phyloP scores from a whole-genome alignment of 108 stramenopile species.

The Fragilaria crotonensis region DNA sequence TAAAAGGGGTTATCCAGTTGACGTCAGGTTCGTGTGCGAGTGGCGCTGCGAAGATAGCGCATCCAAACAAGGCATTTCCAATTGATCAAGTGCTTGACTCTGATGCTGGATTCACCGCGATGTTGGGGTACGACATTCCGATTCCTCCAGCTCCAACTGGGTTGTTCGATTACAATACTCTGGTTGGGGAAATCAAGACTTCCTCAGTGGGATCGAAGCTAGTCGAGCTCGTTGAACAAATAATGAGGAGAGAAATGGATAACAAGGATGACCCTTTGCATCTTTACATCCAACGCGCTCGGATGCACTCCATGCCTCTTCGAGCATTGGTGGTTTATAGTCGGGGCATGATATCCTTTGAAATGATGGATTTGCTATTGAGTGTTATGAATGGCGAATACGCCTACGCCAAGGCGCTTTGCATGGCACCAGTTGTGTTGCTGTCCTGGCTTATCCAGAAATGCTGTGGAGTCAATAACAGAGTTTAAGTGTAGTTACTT shows the following conservation, averaged over 20 bases:
- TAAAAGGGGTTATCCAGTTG: slow-evolving; percentile 11
- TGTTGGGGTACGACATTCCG: neutral
- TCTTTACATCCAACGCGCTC: neutral
- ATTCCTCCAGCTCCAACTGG: neutral
- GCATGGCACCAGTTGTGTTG: neutral
- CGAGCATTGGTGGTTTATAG: slow-evolving; percentile 31
- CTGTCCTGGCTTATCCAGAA: neutral
- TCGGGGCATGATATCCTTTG: slow-evolving; percentile 26
- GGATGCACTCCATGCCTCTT: slow-evolving; percentile 17
- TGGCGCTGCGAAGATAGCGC: slow-evolving; percentile 18
- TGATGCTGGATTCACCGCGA: neutral
- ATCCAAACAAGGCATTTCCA: neutral
- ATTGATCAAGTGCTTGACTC: neutral
- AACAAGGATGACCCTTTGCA: neutral
- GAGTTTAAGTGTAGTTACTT: too few relatives aligned
- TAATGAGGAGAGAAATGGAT: neutral
- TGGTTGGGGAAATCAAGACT: neutral
- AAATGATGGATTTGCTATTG: slow-evolving; percentile 32
- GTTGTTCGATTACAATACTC: neutral
- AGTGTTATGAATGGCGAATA: slow-evolving; percentile 24
- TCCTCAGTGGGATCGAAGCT: neutral
- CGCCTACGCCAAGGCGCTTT: slow-evolving; percentile 1
- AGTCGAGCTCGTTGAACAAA: neutral
- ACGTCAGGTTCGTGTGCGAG: slow-evolving; percentile 4
- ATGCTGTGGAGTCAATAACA: neutral